A percentile compares a stretch with the other conserved stretches of the same genome.
Evolutionary conservation across 805 yeast species (phyloP).

Genomic region (Candida tibetensis): DNA sequence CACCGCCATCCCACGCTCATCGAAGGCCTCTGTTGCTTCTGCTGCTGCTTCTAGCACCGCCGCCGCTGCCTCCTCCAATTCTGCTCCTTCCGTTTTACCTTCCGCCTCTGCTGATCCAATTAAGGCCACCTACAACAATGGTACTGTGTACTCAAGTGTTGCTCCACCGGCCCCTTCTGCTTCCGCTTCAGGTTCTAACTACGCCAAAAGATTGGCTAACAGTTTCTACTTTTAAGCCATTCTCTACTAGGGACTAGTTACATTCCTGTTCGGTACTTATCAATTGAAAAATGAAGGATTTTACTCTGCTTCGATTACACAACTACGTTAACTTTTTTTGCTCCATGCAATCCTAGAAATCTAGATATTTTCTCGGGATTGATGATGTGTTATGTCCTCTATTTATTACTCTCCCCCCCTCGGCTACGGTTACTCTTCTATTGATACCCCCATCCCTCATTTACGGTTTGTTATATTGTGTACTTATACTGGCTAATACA

Average conservation of each 20-base stretch:
- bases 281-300: too few relatives aligned
- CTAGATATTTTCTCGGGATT: background rate
- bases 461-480: background rate
- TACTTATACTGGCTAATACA: background rate
- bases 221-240: background rate
- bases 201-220: conserved; percentile 3
- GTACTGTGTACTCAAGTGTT: conserved; percentile 13
- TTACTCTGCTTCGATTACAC: too few relatives aligned
- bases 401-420: background rate
- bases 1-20: conserved; percentile 9
- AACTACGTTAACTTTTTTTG: background rate
- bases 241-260: background rate
- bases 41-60: conserved; percentile 8
- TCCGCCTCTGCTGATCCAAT: conserved; percentile 4
- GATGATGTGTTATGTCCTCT: background rate
- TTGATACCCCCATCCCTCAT: background rate
- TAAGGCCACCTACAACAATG: conserved; percentile 10
- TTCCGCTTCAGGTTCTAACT: conserved; percentile 1
- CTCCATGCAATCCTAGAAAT: background rate
- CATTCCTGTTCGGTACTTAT: too few relatives aligned
- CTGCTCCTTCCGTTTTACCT: conserved; percentile 5
- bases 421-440: background rate
- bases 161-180: conserved; percentile 10
- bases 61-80: background rate
- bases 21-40: conserved; percentile 6